These are phyloP conservation scores for Alternaria tenuissima DNA, from an alignment of 2,329 filamentous ascomycete genomes.

Conservation along the genomic window DNA sequence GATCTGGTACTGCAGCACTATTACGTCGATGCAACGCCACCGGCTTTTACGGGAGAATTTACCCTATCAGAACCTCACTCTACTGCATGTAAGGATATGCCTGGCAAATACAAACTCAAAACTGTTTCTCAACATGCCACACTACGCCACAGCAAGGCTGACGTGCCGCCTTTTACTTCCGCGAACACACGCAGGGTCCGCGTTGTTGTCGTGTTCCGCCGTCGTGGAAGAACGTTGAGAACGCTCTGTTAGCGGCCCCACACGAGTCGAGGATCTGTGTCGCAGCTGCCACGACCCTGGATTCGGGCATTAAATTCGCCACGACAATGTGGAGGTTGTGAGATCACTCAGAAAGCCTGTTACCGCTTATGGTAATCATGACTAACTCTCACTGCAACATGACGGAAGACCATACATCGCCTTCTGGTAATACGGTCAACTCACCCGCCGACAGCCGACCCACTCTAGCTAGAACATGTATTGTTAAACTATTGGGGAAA, in stretches of 20 bases:
- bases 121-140: not conserved
- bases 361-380: not conserved
- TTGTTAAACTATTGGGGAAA: too few species aligned
- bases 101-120: not conserved
- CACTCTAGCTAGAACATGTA: too few species aligned
- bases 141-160: not conserved
- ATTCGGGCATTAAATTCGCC: constrained; percentile 9
- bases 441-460: too few species aligned
- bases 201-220: not conserved
- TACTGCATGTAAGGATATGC: not conserved
- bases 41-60: not conserved
- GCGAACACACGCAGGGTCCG: constrained; percentile 1
- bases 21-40: constrained; percentile 17
- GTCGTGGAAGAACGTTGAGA: constrained; percentile 9
- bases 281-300: constrained; percentile 5
- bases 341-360: not conserved
- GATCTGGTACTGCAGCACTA: not conserved
- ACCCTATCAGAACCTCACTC: not conserved
- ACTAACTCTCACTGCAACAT: not conserved
- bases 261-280: not conserved
- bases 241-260: constrained; percentile 13
- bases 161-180: not conserved
- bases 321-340: constrained; percentile 7
- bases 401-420: constrained; percentile 1
- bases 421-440: not conserved